Evolutionary conservation across 371 early-diverging fungal species (phyloP).

Genomic region (Conidiobolus incongruus): DNA sequence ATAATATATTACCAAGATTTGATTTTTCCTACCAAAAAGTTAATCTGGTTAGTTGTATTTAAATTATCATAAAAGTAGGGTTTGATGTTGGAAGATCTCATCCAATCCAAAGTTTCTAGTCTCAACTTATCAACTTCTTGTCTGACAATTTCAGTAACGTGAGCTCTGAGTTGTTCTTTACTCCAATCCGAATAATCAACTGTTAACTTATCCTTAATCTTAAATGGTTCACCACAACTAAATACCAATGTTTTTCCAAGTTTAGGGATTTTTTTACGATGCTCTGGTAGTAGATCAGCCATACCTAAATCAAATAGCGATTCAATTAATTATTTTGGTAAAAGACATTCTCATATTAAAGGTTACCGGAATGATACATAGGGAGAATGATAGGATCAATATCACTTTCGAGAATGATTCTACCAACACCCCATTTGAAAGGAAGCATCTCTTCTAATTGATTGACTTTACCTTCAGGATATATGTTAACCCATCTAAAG

Average conservation of each 20-base stretch:
- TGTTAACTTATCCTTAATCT: neutral
- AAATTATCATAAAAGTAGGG: neutral
- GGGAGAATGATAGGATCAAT: constrained; percentile 39
- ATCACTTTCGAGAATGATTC: constrained; percentile 49
- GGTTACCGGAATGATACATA: constrained; percentile 32
- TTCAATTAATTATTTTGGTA: too few species aligned
- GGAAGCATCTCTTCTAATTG: constrained; percentile 34
- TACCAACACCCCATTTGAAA: constrained; percentile 74
- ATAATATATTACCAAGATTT: too few species aligned
- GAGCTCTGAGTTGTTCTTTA: neutral
- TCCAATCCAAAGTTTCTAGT: neutral
- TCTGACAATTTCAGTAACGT: neutral
- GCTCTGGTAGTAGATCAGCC: constrained; percentile 21
- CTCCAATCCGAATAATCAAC: neutral
- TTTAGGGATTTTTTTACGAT: constrained; percentile 7
- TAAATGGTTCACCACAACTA: constrained; percentile 12
- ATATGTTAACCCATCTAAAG: constrained; percentile 62
- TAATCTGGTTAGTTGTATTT: too few species aligned
- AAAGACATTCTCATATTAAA: neutral
- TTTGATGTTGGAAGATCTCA: neutral
- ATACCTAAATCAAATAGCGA: constrained; percentile 14
- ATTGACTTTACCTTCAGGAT: constrained; percentile 61
- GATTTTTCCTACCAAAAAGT: too few species aligned
- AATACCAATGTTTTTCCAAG: constrained; percentile 9
- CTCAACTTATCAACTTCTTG: neutral